Evolutionary conservation across 345 rosid genomes (phyloP), one percentile per base, ranked within the genome.

Genomic region (Populus alba): DNA sequence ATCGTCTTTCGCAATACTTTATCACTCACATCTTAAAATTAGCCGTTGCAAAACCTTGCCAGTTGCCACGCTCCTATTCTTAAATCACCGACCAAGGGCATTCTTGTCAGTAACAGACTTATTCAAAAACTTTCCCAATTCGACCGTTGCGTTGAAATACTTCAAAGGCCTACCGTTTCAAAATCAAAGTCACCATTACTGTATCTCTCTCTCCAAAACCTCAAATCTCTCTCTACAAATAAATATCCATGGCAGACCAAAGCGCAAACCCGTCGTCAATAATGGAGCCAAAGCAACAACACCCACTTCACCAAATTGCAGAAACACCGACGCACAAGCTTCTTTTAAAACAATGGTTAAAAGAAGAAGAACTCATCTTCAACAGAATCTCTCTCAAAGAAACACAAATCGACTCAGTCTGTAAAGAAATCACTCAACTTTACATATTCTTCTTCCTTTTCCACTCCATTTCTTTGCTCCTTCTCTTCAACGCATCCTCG

Each of bases 251-350:
- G 88, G 90, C 87, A 6, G 92, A 90, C 8, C 86, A 82, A 73
- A 83, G 80, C 89, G 75, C 87, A 20, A 84, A 85, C 66, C 73
- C 87, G 59, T 57, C 87, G 59, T 57, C 89, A 45, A 86, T 90
- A 31, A 89, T 91, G 94, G 72, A 63, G 74, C 38, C 91, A 29
- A 90, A 87, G 73, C 74, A 79, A 1, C 85, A 76, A 0, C 97
- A 94, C 89, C 98, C 97, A 61, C 93, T 96, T 29, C 94, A 92
- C 88, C 95, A 94, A 66, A 96, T 96, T 10, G 97, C 97, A 0
- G 94, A 90, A 78, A 92, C 97, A 2, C 95, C 95, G 29, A 91
- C 95, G 43, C 97, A 96, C 90, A 96, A 91, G 88, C 94, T 96
- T 72, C 97, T 96, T 71, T 82, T 96, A 67, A 94, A 94, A 85